These are phyloP conservation scores for Pyrenophora graminea DNA, from an alignment of 2,329 filamentous ascomycete genomes.

Conservation along the genomic window DNA sequence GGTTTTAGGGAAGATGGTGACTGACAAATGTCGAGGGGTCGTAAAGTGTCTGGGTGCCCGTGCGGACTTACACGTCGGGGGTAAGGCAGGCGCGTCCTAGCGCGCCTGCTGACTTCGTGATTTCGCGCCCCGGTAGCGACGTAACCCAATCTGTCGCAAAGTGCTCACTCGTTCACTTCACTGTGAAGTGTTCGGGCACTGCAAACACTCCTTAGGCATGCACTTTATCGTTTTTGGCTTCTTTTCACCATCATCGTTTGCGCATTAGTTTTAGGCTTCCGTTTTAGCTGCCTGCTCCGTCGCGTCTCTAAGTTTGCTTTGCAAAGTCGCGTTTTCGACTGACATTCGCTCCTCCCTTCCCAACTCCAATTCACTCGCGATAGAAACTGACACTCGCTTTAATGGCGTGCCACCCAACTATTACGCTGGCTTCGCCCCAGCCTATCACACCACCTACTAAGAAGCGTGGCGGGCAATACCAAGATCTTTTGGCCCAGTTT, in stretches of 20 bases:
- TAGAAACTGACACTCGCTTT: not conserved
- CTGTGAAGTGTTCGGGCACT: not conserved
- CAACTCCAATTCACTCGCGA: not conserved
- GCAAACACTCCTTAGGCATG: not conserved
- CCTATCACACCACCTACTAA: conserved; percentile 33
- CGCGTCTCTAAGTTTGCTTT: not conserved
- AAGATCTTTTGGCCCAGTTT: conserved; percentile 38
- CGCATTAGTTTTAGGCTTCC: not conserved
- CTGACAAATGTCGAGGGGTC: not conserved
- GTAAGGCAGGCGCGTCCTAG: conserved; percentile 10
- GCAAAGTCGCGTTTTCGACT: not conserved
- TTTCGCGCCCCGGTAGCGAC: not conserved
- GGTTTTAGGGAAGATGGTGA: not conserved
- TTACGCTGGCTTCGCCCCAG: conserved; percentile 23
- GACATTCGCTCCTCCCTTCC: conserved; percentile 3
- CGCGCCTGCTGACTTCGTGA: not conserved
- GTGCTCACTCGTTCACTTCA: conserved; percentile 7
- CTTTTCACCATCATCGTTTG: conserved; percentile 8
- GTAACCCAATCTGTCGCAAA: no score
- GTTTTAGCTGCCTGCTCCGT: not conserved
- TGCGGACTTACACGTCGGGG: conserved; percentile 3
- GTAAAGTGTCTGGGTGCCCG: not conserved
- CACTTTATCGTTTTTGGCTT: not conserved
- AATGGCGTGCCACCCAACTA: conserved; percentile 29
- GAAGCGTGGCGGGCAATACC: conserved; percentile 28